phyloP scores from a whole-genome alignment of 1,284 basidiomycete genomes.

The Microbotryomycetes sp. region DNA sequence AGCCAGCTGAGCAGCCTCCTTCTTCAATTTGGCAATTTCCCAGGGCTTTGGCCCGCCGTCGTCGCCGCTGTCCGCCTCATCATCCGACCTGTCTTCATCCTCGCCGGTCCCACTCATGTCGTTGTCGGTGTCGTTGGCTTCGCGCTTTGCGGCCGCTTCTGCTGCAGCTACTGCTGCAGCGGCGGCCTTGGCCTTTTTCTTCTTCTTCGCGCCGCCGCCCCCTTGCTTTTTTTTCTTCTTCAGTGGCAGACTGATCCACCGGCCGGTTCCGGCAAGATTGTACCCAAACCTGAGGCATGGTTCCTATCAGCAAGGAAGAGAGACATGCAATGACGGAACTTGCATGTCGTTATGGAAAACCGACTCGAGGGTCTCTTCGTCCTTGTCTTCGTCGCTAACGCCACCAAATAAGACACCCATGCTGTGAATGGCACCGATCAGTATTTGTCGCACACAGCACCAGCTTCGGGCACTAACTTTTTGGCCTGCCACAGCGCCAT shows the following conservation, averaged over 20 bases:
- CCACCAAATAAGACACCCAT: constrained; percentile 84
- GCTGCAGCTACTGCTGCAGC: constrained; percentile 20
- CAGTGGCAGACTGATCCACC: constrained; percentile 71
- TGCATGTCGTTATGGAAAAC: constrained; percentile 78
- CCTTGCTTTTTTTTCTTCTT: constrained; percentile 50
- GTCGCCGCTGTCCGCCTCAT: constrained; percentile 34
- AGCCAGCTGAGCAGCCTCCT: constrained; percentile 5
- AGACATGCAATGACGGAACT: constrained; percentile 31
- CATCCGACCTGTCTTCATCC: constrained; percentile 37
- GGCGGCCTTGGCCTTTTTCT: constrained; percentile 37
- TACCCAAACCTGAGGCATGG: constrained; percentile 59
- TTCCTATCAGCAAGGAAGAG: not conserved
- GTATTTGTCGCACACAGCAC: too few species aligned
- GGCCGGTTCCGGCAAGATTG: constrained; percentile 65
- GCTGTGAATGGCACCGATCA: constrained; percentile 31
- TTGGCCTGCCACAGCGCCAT: constrained; percentile 65
- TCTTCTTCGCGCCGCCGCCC: constrained; percentile 45
- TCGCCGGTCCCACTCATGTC: constrained; percentile 26
- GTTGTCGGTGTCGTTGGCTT: constrained; percentile 27
- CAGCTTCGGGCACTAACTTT: constrained; percentile 1
- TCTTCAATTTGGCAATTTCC: constrained; percentile 20
- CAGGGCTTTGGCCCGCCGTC: constrained; percentile 26
- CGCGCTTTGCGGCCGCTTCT: constrained; percentile 19
- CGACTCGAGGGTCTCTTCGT: constrained; percentile 77
- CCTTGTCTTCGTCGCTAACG: constrained; percentile 79